A percentile compares a stretch with the other conserved stretches of the same genome.
phyloP scores from a whole-genome alignment of 1,284 basidiomycete species.

The Flammula alnicola region DNA sequence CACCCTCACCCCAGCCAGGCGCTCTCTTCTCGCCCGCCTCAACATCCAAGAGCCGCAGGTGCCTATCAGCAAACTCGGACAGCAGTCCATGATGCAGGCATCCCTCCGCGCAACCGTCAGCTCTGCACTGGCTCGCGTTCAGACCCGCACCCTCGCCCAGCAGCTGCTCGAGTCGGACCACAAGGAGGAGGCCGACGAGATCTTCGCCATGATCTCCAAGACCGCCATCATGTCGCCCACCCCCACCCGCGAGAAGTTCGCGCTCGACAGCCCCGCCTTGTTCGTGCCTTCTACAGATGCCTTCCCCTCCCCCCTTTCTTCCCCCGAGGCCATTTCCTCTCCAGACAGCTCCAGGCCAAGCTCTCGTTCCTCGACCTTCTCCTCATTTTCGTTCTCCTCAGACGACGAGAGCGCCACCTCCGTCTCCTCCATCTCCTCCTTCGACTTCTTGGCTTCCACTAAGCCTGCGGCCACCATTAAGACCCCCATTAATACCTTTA shows the following conservation, averaged over 20 bases:
- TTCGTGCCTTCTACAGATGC: conserved; percentile 7
- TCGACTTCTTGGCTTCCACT: conserved; percentile 20
- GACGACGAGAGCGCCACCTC: conserved; percentile 33
- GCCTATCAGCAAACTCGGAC: conserved; percentile 29
- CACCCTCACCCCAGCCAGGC: conserved; percentile 26
- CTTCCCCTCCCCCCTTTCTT: conserved; percentile 29
- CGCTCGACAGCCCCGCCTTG: conserved; percentile 38
- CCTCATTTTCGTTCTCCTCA: conserved; percentile 44
- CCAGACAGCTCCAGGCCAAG: conserved; percentile 36
- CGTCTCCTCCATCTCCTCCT: conserved; percentile 25
- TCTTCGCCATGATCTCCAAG: conserved; percentile 70
- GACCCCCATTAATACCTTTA: conserved; percentile 8
- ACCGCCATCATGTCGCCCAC: conserved; percentile 66
- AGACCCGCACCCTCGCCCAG: conserved; percentile 57
- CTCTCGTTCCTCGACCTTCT: conserved; percentile 39
- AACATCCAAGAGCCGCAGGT: conserved; percentile 20
- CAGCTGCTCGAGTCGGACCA: conserved; percentile 63
- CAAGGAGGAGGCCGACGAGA: conserved; percentile 55
- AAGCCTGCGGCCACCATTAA: conserved; percentile 2
- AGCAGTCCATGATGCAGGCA: conserved; percentile 13
- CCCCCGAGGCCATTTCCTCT: conserved; percentile 36
- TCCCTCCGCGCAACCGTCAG: conserved; percentile 21
- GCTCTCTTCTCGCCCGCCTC: conserved; percentile 11
- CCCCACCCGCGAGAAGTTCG: conserved; percentile 60
- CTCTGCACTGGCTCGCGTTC: conserved; percentile 23